Base-by-base conservation (phyloP, 805 yeast genomes). In the Barnettozyma vustinii region DNA sequence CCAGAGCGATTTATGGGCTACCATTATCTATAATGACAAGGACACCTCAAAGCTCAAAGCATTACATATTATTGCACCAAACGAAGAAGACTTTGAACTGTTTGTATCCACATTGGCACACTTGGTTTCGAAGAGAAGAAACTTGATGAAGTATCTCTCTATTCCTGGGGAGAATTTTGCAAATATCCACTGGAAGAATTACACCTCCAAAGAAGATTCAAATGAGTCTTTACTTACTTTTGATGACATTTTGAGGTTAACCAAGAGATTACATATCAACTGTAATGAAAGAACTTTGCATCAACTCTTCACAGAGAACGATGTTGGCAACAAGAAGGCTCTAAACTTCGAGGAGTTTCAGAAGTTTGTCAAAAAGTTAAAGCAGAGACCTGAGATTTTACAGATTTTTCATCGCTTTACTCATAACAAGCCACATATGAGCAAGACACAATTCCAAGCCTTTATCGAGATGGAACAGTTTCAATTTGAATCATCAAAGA, bases 281-380 rank as follows among this genome's bases (percentile, higher is more conserved):
- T 77, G 90, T 52, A 80, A 87, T 27, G 61, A 72, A n/a, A 67
- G 57, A 6, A 73, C 73, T 54, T 64, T 90, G 12, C 64, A 64
- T 16, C 57, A 62, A 0, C 64, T 81, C 2, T 92, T 89, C 58
- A 61, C 70, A 19, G 64, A 65, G 21, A 83, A 82, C 2, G 89
- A 81, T 56, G 59, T 58, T 0, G 76, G 72, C 42, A 53, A 62
- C 8, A 74, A 75, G 16, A 79, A 79, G 0, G 74, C 74, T 25
- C 67, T 92, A 20, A 76, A 78, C 52, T 90, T 89, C 58, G 74
- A 73, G 2, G 89, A 87, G 54, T 92, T 92, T 65, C 84, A 87
- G 60, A 61, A 64, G 19, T 89, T 91, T 65, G 95, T 92, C 2
- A 74, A 78, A 40, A 65, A 78, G 3, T 66, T 92, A 41, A 85